These are phyloP conservation scores for Trichoderma pleuroti DNA, from an alignment of 2,329 filamentous ascomycete species.

Conservation along the genomic window DNA sequence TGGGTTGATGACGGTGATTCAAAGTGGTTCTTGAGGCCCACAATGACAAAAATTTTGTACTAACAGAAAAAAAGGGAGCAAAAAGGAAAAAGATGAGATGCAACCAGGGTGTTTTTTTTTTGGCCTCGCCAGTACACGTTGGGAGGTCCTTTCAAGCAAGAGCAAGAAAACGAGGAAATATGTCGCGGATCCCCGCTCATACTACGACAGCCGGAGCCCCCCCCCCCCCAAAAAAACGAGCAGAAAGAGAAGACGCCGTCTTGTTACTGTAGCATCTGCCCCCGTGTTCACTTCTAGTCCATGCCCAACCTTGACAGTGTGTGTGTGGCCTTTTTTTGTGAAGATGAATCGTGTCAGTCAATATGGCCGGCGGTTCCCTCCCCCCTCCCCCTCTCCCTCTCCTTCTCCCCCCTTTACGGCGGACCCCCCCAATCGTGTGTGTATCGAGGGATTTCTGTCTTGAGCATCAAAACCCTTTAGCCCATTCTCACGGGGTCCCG, in stretches of 20 bases:
- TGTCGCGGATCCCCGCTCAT: slow-evolving; percentile 11
- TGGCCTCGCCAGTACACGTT: background rate
- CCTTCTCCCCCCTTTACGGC: background rate
- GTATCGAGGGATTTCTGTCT: slow-evolving; percentile 4
- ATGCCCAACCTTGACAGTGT: background rate
- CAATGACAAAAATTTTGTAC: background rate
- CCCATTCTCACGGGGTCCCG: background rate
- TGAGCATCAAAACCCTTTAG: background rate
- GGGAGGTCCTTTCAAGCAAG: background rate
- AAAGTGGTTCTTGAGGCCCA: background rate
- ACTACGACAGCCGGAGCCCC: background rate
- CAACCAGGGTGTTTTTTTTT: background rate
- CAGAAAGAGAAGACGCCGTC: background rate
- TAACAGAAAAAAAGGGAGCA: background rate
- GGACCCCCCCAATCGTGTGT: background rate
- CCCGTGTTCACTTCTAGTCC: background rate
- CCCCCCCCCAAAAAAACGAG: no score
- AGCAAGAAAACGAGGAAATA: background rate
- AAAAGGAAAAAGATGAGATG: background rate
- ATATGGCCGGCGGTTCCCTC: background rate
- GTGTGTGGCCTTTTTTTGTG: background rate
- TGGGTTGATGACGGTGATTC: background rate
- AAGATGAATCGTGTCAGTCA: background rate
- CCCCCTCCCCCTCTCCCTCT: no score
- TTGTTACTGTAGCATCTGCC: slow-evolving; percentile 12